Base-by-base conservation (phyloP, 73 alveolate genomes). In the Stentor roeselii region DNA sequence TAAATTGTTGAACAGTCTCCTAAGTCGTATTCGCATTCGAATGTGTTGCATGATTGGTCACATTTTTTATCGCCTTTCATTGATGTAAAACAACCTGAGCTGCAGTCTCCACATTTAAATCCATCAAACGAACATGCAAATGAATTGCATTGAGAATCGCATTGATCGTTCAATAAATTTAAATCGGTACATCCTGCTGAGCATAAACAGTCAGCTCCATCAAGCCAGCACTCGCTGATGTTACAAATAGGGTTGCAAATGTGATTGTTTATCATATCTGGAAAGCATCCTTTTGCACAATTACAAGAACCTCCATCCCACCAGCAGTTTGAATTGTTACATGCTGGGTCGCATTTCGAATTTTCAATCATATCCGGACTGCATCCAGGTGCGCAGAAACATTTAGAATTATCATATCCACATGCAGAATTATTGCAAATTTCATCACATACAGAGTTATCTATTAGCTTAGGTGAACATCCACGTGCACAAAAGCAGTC, bases 221-320 rank as follows among this genome's bases (percentile, higher is more conserved):
- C 74, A 58, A 21, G 27, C 15, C 27, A 21, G 74, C 74, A 58
- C 27, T 58, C 74, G 35, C 27, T 2, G 3, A 58, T 2, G 2
- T 58, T n/a, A 31, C 74, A 58, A 1, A 21, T 31, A 21, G 15
- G 35, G 15, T 58, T n/a, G 2, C 74, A 58, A 58, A 31, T 58
- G 27, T n/a, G 27, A 58, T 58, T 31, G 15, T 31, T 31, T 21
- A 58, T 58, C 74, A 58, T 58, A 58, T 58, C 15, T 1, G 74
- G 15, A 58, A 21, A 58, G 74, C 74, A 58, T n/a, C 74, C 74
- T 58, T n/a, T n/a, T 21, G 74, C 74, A 58, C 74, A 58, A n/a
- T 58, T 31, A 58, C 74, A 58, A 31, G 15, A n/a, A 2, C 74
- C 74, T n/a, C 15, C 15, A 58, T 58, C 74, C 15, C 27, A 58